Conservation (phyloP, 192 early-diverging fungal genomes). For the Haplosporangium gracile region DNA sequence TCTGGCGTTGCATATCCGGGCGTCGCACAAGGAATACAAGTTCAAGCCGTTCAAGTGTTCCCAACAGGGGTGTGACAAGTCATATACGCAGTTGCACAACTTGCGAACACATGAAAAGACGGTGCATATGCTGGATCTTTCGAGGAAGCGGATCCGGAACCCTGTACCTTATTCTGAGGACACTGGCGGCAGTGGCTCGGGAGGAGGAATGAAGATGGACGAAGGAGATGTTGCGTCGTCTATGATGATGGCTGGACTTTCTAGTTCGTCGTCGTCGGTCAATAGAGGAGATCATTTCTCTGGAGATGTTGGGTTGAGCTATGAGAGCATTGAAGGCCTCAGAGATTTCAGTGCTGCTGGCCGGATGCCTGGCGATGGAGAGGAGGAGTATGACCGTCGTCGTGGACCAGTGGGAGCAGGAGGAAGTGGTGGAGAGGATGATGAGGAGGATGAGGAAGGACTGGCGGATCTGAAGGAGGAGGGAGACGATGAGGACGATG, state of each 20-base stretch:
- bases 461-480: constrained; percentile 5
- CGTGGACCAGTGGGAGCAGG: neutral
- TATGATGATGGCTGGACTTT: neutral
- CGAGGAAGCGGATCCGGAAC: constrained; percentile 42
- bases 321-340: constrained; percentile 13
- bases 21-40: constrained; percentile 46
- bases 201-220: neutral
- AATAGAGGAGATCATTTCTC: constrained; percentile 2
- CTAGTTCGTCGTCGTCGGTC: neutral
- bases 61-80: constrained; percentile 76
- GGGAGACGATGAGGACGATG: constrained; percentile 8
- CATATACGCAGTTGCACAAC: constrained; percentile 85
- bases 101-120: constrained; percentile 83
- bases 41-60: constrained; percentile 71
- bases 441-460: constrained; percentile 18
- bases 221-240: neutral
- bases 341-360: neutral
- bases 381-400: neutral
- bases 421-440: neutral
- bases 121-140: constrained; percentile 47
- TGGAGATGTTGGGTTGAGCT: neutral
- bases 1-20: constrained; percentile 76
- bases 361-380: neutral
- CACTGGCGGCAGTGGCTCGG: neutral
- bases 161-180: constrained; percentile 15